These are phyloP conservation scores for Abortiporus biennis DNA, from an alignment of 1,284 basidiomycete genomes.

Conservation along the genomic window DNA sequence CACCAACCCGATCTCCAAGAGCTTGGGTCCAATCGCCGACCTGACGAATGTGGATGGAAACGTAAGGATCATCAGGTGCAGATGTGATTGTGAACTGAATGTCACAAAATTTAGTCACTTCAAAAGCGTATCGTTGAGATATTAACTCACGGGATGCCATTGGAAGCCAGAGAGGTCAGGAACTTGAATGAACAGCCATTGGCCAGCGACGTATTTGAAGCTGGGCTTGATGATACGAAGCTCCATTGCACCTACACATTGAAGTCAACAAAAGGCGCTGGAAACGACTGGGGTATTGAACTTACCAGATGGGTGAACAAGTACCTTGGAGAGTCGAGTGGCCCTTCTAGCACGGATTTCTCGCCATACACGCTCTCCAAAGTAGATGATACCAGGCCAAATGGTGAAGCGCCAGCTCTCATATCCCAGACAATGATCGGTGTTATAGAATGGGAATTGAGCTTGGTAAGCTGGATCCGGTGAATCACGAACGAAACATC, in stretches of 20 bases:
- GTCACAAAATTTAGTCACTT: constrained; percentile 6
- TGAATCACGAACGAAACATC: constrained; percentile 87
- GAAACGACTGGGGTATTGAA: constrained; percentile 11
- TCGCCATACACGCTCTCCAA: constrained; percentile 75
- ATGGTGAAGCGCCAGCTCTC: constrained; percentile 82
- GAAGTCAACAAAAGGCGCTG: constrained; percentile 4
- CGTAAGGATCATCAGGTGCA: constrained; percentile 85
- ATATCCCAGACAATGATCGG: constrained; percentile 81
- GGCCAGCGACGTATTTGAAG: constrained; percentile 85
- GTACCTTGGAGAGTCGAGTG: constrained; percentile 74
- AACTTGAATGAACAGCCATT: constrained; percentile 87
- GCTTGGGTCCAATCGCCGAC: constrained; percentile 83
- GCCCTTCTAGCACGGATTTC: constrained; percentile 71
- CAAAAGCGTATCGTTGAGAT: not conserved
- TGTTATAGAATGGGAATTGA: constrained; percentile 79
- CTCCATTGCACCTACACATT: constrained; percentile 76
- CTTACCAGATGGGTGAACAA: constrained; percentile 75
- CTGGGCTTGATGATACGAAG: constrained; percentile 83
- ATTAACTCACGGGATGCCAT: constrained; percentile 77
- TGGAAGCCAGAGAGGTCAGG: constrained; percentile 79
- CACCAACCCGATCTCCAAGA: constrained; percentile 79
- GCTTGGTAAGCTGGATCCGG: constrained; percentile 58
- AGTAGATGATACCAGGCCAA: constrained; percentile 83
- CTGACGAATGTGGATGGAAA: constrained; percentile 87
- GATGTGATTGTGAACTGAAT: constrained; percentile 86